These are phyloP conservation scores for Apiotrichum akiyoshidainum DNA, from an alignment of 1,284 basidiomycete species.

Conservation along the genomic window DNA sequence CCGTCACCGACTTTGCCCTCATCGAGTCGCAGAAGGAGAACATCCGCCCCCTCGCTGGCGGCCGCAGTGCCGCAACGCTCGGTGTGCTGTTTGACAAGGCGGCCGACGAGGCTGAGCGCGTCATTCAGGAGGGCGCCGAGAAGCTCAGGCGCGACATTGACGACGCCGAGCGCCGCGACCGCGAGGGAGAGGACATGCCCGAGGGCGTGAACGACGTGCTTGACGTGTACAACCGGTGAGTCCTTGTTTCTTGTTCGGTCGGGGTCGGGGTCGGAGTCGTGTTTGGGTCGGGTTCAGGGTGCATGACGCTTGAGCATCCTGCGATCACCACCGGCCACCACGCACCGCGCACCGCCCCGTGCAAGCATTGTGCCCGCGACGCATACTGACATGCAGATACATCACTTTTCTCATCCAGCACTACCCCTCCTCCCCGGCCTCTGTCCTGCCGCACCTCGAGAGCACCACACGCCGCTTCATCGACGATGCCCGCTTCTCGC, in stretches of 20 bases:
- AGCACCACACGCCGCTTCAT: slow-evolving; percentile 73
- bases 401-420: slow-evolving; percentile 53
- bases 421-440: slow-evolving; percentile 62
- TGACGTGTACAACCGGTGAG: slow-evolving; percentile 52
- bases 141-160: slow-evolving; percentile 47
- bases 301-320: neutral
- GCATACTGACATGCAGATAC: slow-evolving; percentile 30
- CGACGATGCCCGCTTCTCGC: slow-evolving; percentile 72
- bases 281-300: neutral
- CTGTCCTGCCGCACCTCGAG: slow-evolving; percentile 70
- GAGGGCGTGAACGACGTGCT: slow-evolving; percentile 52
- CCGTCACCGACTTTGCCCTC: slow-evolving; percentile 51
- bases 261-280: neutral
- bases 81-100: slow-evolving; percentile 52
- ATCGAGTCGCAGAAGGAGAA: slow-evolving; percentile 62
- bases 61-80: slow-evolving; percentile 58
- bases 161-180: slow-evolving; percentile 48
- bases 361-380: neutral
- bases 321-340: neutral
- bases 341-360: too few relatives aligned
- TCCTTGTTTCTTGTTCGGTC: neutral
- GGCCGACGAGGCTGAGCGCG: slow-evolving; percentile 47
- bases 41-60: slow-evolving; percentile 57
- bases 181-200: slow-evolving; percentile 59
- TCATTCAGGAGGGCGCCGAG: slow-evolving; percentile 51